Base-by-base conservation (phyloP, 2,329 filamentous ascomycete species). In the Botrytis cinerea region DNA sequence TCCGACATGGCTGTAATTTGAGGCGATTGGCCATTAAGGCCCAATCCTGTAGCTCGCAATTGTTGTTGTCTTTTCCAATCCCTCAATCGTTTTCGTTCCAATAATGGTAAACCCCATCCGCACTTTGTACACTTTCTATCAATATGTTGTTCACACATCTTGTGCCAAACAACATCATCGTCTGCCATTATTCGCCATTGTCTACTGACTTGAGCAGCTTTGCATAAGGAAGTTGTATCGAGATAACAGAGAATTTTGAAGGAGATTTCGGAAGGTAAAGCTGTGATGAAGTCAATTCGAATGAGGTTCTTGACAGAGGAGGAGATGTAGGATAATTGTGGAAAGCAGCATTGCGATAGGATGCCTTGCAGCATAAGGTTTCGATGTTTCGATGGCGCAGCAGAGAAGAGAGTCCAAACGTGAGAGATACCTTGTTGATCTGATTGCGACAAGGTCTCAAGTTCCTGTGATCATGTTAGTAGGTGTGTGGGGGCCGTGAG, bases 131-230 rank as follows among this genome's bases (percentile, higher is more conserved):
- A 98, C 81, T 97, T 97, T 75, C 94, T 87, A 81, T 97, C 93
- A 78, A 98, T 97, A 82, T 97, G 95, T 81, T 98, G 95, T 82
- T 97, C 94, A 81, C 96, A 99, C 95, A 98, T 98, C 76, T 92
- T 92, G 81, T 98, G 93, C 96, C 96, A 99, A 6, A 99, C 95
- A 14, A 97, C 92, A 82, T 99, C 95, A 80, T 98, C 95, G 79
- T 98, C 96, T n/a, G 96, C 95, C 59, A 99, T 85, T 73, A 89
- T 89, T 75, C 93, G 89, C 96, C 96, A 99, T 78, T 91, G 88
- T 74, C 91, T 89, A 81, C 94, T 98, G 72, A 99, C 96, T 82
- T 98, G 95, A 0, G 96, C 94, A 1, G 96, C 95, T 82, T 97
- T 97, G 85, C 96, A 98, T 0, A 99, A 87, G 0, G 95, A 98